Percentiles rank a stretch among this genome's conserved stretches.
Conservation (phyloP, 1,139 yeast species). For the Geotrichum fermentans region DNA sequence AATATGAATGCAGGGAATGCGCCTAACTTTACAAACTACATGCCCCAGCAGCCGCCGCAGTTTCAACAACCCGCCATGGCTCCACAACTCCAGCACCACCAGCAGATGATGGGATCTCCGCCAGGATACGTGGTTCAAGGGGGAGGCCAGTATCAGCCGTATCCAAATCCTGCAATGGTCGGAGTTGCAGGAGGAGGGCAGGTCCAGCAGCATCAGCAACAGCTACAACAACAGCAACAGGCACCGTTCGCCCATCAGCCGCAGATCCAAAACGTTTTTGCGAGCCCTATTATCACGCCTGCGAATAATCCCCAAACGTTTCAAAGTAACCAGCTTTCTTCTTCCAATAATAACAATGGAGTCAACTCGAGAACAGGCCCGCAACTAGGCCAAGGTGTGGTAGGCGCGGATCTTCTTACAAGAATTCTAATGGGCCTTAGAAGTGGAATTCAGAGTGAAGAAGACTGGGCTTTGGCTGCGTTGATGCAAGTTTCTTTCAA, state of each 20-base stretch:
- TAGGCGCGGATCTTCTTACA: slow-evolving; percentile 40
- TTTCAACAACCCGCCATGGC: slow-evolving; percentile 5
- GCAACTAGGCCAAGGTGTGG: slow-evolving; percentile 30
- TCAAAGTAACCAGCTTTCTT: slow-evolving; percentile 28
- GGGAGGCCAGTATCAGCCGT: neutral
- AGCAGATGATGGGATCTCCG: slow-evolving; percentile 3
- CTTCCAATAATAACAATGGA: neutral
- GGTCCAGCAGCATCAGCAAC: slow-evolving; percentile 9
- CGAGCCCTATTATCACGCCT: slow-evolving; percentile 38
- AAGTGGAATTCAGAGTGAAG: slow-evolving; percentile 55
- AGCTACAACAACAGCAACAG: slow-evolving; percentile 7
- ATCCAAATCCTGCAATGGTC: neutral
- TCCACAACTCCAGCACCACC: neutral
- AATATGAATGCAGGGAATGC: neutral
- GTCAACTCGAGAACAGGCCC: slow-evolving; percentile 17
- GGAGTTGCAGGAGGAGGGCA: neutral
- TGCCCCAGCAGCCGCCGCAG: slow-evolving; percentile 13
- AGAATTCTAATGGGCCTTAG: slow-evolving; percentile 62
- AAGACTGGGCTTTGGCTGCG: slow-evolving; percentile 61
- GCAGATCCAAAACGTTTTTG: slow-evolving; percentile 21
- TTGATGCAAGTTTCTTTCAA: slow-evolving; percentile 51
- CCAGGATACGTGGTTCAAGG: neutral
- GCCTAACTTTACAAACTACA: slow-evolving; percentile 8
- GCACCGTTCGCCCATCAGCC: slow-evolving; percentile 15
- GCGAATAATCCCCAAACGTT: slow-evolving; percentile 35